These are phyloP conservation scores for Polychytrium aggregatum DNA, from an alignment of 192 early-diverging fungal species.

Conservation along the genomic window DNA sequence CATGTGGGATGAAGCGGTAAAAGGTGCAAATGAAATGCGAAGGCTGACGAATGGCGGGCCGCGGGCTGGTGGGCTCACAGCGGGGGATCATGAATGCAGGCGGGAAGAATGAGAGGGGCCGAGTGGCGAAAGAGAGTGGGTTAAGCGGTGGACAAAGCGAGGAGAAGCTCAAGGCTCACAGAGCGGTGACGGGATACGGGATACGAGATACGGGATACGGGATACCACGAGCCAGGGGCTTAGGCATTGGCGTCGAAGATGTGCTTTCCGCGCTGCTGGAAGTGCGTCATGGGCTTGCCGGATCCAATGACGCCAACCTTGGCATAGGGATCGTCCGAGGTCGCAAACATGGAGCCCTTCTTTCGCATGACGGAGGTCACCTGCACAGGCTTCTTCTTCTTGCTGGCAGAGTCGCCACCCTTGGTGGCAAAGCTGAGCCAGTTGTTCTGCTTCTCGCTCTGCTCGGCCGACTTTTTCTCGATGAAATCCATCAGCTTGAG, in stretches of 20 bases:
- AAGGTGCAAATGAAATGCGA: too few species aligned
- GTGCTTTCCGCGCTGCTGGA: conserved; percentile 65
- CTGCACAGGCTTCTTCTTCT: conserved; percentile 29
- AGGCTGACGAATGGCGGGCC: too few species aligned
- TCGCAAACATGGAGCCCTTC: conserved; percentile 71
- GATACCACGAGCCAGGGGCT: too few species aligned
- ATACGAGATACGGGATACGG: too few species aligned
- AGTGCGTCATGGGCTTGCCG: conserved; percentile 67
- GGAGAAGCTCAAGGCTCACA: too few species aligned
- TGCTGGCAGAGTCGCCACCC: conserved; percentile 24
- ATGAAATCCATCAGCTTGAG: conserved; percentile 21
- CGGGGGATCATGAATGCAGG: too few species aligned
- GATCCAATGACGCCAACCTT: conserved; percentile 75
- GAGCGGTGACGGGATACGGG: too few species aligned
- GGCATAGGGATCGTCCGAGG: conserved; percentile 67
- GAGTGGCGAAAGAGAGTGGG: too few species aligned
- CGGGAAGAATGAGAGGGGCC: too few species aligned
- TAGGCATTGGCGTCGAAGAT: conserved; percentile 38
- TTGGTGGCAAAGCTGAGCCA: conserved; percentile 69
- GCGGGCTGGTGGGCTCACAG: too few species aligned
- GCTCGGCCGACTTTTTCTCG: conserved; percentile 41
- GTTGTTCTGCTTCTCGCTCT: conserved; percentile 56
- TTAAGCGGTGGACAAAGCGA: too few species aligned
- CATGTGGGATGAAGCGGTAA: too few species aligned
- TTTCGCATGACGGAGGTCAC: conserved; percentile 19